Base-by-base conservation (phyloP, 257 asterid species). In the Cynanchum wilfordii region DNA sequence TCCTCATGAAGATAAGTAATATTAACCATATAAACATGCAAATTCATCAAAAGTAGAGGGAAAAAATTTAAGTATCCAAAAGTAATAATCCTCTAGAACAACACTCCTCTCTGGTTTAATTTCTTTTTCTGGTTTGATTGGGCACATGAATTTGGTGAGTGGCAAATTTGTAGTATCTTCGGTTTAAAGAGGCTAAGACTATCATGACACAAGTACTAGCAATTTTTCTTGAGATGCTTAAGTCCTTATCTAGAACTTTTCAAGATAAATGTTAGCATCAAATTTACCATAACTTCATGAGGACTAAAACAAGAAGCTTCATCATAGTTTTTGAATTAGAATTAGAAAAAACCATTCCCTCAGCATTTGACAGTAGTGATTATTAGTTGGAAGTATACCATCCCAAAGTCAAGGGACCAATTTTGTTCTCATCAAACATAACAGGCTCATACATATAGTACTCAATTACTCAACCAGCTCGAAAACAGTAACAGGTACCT, bases 1-100 rank as follows among this genome's bases (percentile, higher is more conserved):
- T 90, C 93, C 73, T 93, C 97, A 36, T 6, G 86, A 73, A 82
- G 85, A 71, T 97, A 96, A 20, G 86, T 81, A 36, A 87, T 57
- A 73, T 92, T 92, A 51, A 83, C 87, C 76, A 92, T 90, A 62
- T 57, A 51, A 25, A 63, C 58, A 69, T 44, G 10, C 3, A 36
- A 60, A 7, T 15, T 50, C 12, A 58, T n/a, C 15, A 59, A 63
- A 67, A 10, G 40, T 59, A 59, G 42, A 27, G 5, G 40, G 33
- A 20, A 59, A 63, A 44, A 16, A n/a, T n/a, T 36, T 24, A 15
- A 50, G 36, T 19, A 16, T 36, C 19, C 65, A 38, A 68, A 50
- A 72, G 59, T 19, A 22, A 7, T 8, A 27, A 66, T 27, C 13
- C 55, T 19, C 3, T n/a, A n/a, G n/a, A n/a, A n/a, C n/a, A 10